Conservation (phyloP, 2,329 filamentous ascomycete species). For the Botrytis cinerea region DNA sequence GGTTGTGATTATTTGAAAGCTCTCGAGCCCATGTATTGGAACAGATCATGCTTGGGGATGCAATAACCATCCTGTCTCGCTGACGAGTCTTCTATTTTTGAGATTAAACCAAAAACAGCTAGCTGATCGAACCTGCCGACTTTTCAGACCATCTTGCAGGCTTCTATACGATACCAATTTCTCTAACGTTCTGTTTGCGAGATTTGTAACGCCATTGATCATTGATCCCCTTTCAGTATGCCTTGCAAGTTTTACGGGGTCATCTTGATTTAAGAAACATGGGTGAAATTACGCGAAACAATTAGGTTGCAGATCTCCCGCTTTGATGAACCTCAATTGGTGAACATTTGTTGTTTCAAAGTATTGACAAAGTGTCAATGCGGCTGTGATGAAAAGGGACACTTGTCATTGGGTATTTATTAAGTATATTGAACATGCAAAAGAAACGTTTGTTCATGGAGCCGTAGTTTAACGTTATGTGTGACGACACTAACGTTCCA, state of each 20-base stretch:
- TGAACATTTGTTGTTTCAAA: slow-evolving; percentile 19
- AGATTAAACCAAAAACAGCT: not conserved
- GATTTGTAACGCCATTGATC: not conserved
- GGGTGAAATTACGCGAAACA: slow-evolving; percentile 16
- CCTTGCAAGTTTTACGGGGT: not conserved
- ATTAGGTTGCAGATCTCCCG: slow-evolving; percentile 13
- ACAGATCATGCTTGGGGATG: slow-evolving; percentile 16
- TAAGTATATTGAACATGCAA: not conserved
- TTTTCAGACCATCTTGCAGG: not conserved
- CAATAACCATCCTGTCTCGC: slow-evolving; percentile 4
- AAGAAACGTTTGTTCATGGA: not conserved
- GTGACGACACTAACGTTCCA: not conserved
- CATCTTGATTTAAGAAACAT: not conserved
- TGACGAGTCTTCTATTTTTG: slow-evolving; percentile 1
- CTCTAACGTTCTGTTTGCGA: not conserved
- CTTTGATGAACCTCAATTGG: slow-evolving; percentile 11
- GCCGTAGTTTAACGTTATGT: not conserved
- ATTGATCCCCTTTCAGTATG: not conserved
- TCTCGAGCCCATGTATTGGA: slow-evolving; percentile 12
- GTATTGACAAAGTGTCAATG: not conserved
- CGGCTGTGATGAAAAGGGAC: slow-evolving; percentile 6
- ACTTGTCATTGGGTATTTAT: slow-evolving; percentile 13
- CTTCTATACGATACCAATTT: not conserved
- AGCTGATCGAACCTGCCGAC: not conserved
- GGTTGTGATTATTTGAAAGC: not conserved